Conservation (phyloP, 2,329 filamentous ascomycete species). For the Penicillium sumatraense region DNA sequence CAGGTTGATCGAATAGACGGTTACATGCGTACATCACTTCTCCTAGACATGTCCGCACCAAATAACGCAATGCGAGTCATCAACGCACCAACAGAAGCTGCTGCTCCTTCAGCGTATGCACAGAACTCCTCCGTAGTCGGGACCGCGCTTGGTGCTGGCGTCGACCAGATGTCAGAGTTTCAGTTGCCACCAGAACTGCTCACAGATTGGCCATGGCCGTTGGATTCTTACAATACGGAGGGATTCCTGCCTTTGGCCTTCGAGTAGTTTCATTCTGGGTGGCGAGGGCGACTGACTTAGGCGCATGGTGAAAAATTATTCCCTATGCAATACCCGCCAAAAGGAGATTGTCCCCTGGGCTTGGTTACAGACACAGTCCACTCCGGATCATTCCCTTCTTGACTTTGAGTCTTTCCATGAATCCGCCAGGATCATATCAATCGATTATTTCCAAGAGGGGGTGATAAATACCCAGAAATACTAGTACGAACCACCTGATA, state of each 20-base stretch:
- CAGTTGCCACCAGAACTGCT: slow-evolving; percentile 48
- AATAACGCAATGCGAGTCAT: slow-evolving; percentile 8
- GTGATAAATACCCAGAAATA: neutral
- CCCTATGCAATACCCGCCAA: neutral
- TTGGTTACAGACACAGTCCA: neutral
- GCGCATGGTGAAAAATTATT: neutral
- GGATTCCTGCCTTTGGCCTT: slow-evolving; percentile 27
- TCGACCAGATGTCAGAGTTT: slow-evolving; percentile 36
- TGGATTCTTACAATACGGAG: slow-evolving; percentile 28
- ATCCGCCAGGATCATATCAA: neutral
- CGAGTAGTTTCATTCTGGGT: slow-evolving; percentile 15
- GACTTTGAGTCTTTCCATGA: neutral
- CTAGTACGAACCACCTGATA: neutral
- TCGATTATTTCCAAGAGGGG: neutral
- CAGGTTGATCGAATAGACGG: slow-evolving; percentile 52
- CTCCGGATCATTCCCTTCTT: neutral
- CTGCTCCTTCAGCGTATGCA: slow-evolving; percentile 8
- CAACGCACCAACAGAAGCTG: slow-evolving; percentile 11
- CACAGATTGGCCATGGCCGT: slow-evolving; percentile 48
- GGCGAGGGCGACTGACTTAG: neutral
- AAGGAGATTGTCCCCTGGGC: neutral
- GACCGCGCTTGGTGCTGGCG: slow-evolving; percentile 13
- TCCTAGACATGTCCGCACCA: slow-evolving; percentile 17
- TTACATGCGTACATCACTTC: slow-evolving; percentile 41
- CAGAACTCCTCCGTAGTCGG: slow-evolving; percentile 7